These are phyloP conservation scores for Naganishia friedmannii DNA, from an alignment of 768 basidiomycete genomes.

Conservation along the genomic window DNA sequence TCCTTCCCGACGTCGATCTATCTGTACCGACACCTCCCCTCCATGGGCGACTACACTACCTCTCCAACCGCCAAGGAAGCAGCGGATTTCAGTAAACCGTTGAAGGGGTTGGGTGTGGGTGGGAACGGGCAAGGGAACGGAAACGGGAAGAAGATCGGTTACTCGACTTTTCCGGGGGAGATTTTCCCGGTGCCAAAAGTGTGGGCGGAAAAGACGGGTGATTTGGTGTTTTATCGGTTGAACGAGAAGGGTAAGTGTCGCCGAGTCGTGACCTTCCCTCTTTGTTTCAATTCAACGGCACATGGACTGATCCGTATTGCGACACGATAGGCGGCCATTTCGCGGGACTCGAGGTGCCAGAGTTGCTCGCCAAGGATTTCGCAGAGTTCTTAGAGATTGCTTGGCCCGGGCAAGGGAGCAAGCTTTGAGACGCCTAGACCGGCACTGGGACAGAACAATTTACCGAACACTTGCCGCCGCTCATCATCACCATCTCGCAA, in stretches of 20 bases:
- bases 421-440: conserved; percentile 33
- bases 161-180: conserved; percentile 47
- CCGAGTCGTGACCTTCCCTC: neutral
- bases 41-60: conserved; percentile 9
- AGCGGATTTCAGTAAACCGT: neutral
- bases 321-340: conserved; percentile 52
- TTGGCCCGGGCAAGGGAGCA: conserved; percentile 30
- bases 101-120: conserved; percentile 25
- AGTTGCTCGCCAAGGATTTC: conserved; percentile 43
- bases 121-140: too few species aligned
- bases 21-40: conserved; percentile 35
- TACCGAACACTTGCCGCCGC: too few species aligned
- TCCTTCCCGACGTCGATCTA: conserved; percentile 45
- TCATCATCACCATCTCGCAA: too few species aligned
- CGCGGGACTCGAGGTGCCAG: conserved; percentile 50
- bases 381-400: conserved; percentile 48
- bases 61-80: neutral
- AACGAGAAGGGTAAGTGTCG: conserved; percentile 43
- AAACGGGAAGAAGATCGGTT: conserved; percentile 45
- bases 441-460: too few species aligned
- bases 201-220: conserved; percentile 44
- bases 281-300: neutral
- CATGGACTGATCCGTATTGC: too few species aligned
- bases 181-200: conserved; percentile 39
- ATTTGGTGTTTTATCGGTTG: conserved; percentile 45